A percentile compares a stretch with the other conserved stretches of the same genome.
Evolutionary conservation across 768 basidiomycete species (phyloP).

Genomic region (Coprinopsis sp.): DNA sequence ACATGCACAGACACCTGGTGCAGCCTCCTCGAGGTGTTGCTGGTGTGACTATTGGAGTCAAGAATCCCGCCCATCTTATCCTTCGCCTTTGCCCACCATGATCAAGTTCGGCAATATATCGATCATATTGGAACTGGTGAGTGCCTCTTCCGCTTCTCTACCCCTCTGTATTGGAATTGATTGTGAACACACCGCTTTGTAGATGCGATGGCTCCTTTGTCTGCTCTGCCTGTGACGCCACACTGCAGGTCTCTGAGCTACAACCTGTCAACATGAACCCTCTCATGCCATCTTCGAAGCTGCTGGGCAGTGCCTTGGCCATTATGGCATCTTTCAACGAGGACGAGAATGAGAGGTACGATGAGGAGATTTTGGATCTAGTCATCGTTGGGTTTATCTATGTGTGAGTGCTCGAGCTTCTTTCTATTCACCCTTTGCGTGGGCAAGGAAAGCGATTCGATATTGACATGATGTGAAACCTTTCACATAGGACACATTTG

Average conservation of each 20-base stretch:
- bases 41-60: constrained; percentile 59
- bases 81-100: constrained; percentile 84
- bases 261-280: constrained; percentile 82
- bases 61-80: constrained; percentile 64
- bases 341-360: constrained; percentile 78
- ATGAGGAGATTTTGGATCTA: constrained; percentile 83
- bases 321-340: constrained; percentile 67
- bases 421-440: constrained; percentile 5
- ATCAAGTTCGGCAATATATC: constrained; percentile 78
- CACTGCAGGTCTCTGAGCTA: constrained; percentile 86
- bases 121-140: constrained; percentile 90
- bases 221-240: constrained; percentile 90
- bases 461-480: constrained; percentile 1
- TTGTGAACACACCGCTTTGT: too few species aligned
- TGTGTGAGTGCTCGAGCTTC: constrained; percentile 51
- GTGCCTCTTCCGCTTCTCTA: constrained; percentile 1
- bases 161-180: too few species aligned
- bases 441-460: neutral
- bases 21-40: constrained; percentile 58
- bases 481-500: constrained; percentile 57
- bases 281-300: constrained; percentile 58
- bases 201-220: constrained; percentile 92
- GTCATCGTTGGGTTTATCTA: constrained; percentile 80
- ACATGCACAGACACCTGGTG: constrained; percentile 87
- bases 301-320: constrained; percentile 83